phyloP scores from a whole-genome alignment of 108 stramenopile species.

The Cyclotella distinguenda region DNA sequence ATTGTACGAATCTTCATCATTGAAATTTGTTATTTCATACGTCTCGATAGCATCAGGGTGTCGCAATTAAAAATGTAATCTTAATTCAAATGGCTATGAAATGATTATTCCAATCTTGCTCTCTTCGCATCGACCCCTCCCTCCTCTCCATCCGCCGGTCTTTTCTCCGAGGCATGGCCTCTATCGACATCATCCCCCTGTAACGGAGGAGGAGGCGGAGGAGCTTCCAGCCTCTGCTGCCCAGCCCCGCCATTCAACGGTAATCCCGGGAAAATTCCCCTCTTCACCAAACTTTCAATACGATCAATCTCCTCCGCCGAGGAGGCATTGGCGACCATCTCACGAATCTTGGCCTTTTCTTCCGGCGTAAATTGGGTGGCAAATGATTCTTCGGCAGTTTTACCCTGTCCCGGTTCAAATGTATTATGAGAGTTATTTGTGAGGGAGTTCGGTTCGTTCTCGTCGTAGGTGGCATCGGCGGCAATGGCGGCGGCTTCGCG shows the following conservation, averaged over 20 bases:
- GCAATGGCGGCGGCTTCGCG: constrained; percentile 32
- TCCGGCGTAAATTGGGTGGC: constrained; percentile 68
- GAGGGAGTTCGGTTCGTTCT: background rate
- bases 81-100: too few relatives aligned
- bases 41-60: too few relatives aligned
- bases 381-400: constrained; percentile 69
- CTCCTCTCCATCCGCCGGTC: constrained; percentile 16
- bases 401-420: constrained; percentile 79
- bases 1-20: too few relatives aligned
- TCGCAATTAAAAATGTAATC: too few relatives aligned
- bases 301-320: constrained; percentile 78
- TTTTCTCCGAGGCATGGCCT: constrained; percentile 1
- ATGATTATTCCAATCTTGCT: background rate
- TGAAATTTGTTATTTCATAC: too few relatives aligned
- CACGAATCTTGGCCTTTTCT: constrained; percentile 73
- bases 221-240: background rate
- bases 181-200: constrained; percentile 5
- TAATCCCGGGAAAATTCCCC: constrained; percentile 62
- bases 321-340: constrained; percentile 75
- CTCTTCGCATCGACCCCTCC: constrained; percentile 9
- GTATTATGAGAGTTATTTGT: constrained; percentile 49
- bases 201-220: constrained; percentile 27
- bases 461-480: background rate
- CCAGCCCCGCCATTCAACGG: background rate
- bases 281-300: constrained; percentile 73